Percentiles rank a stretch among this genome's conserved stretches.
Evolutionary conservation across 192 early-diverging fungal species (phyloP).

Genomic region (Diversispora epigaea): DNA sequence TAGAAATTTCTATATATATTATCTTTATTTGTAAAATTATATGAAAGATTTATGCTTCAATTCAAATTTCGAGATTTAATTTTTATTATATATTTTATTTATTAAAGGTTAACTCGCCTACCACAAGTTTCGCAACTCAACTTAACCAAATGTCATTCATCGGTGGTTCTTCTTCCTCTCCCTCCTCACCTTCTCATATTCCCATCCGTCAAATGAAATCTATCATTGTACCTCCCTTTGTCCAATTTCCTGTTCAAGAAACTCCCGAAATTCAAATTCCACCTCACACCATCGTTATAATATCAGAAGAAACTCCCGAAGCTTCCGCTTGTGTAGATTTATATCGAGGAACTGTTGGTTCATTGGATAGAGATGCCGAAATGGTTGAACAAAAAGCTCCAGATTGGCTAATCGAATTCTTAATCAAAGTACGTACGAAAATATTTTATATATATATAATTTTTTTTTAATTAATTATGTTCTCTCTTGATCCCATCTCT

Average conservation of each 20-base stretch:
- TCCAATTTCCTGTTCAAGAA: conserved; percentile 50
- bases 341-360: conserved; percentile 66
- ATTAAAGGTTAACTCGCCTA: background rate
- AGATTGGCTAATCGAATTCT: conserved; percentile 80
- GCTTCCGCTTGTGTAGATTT: conserved; percentile 69
- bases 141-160: background rate
- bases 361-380: conserved; percentile 47
- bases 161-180: background rate
- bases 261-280: conserved; percentile 67
- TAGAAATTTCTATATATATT: too few species aligned
- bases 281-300: conserved; percentile 62
- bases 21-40: background rate
- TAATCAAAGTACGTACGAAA: conserved; percentile 56
- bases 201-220: conserved; percentile 30
- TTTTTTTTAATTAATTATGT: background rate
- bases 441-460: background rate
- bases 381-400: conserved; percentile 73
- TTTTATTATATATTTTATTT: background rate
- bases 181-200: background rate
- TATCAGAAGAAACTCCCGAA: conserved; percentile 75
- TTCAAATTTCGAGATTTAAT: background rate
- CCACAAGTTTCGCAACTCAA: background rate
- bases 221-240: conserved; percentile 41
- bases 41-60: background rate
- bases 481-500: too few species aligned